phyloP scores from a whole-genome alignment of 2,329 filamentous ascomycete genomes.

The Penicillium sp. region DNA sequence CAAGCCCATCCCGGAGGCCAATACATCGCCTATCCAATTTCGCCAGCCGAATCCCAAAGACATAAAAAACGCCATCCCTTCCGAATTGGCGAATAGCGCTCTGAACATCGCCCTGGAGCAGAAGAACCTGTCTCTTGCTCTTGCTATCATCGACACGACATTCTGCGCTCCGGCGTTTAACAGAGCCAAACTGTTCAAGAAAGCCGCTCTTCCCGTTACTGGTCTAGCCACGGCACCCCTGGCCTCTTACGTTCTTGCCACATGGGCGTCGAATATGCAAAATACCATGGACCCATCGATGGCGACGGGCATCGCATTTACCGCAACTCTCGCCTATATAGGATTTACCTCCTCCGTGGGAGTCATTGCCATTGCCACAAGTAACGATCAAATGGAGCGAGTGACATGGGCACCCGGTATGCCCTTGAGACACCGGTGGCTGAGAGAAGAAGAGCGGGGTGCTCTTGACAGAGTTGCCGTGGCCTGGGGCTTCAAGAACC shows the following conservation, averaged over 20 bases:
- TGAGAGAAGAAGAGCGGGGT: conserved; percentile 83
- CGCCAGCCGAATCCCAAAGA: conserved; percentile 63
- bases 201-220: conserved; percentile 36
- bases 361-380: conserved; percentile 75
- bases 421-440: conserved; percentile 74
- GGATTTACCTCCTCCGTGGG: conserved; percentile 77
- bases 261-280: conserved; percentile 63
- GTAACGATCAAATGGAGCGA: conserved; percentile 91
- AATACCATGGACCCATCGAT: conserved; percentile 70
- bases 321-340: conserved; percentile 78
- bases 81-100: conserved; percentile 66
- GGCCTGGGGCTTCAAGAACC: conserved; percentile 87
- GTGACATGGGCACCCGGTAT: conserved; percentile 86
- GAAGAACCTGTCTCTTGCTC: conserved; percentile 71
- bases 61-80: conserved; percentile 67
- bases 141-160: conserved; percentile 69
- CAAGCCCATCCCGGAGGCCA: conserved; percentile 68
- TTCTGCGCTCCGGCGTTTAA: conserved; percentile 43
- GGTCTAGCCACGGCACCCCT: conserved; percentile 36
- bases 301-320: conserved; percentile 75
- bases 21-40: conserved; percentile 58
- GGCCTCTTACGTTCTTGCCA: conserved; percentile 62
- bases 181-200: conserved; percentile 41
- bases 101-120: conserved; percentile 74
- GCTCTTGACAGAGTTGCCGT: conserved; percentile 81